Evolutionary conservation across 2,329 filamentous ascomycete species (phyloP), one percentile per base, ranked within the genome.

Genomic region (Aspergillus oerlinghausenensis): DNA sequence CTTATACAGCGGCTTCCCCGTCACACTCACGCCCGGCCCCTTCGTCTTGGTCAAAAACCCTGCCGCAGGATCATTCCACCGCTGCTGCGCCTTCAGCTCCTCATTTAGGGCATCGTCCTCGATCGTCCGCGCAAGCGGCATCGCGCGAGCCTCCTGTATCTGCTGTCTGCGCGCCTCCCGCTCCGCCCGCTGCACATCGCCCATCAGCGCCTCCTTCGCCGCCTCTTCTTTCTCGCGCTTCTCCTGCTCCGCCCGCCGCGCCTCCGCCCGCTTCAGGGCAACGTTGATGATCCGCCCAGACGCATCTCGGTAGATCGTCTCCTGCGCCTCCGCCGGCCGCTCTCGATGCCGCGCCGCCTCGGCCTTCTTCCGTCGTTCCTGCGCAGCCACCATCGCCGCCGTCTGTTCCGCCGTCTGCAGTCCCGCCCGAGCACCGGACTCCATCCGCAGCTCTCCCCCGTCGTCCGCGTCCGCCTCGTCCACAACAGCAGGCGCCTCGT

Each of bases 61-160:
- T 57, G 88, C 87, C 75, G 95, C 95, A 1, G 94, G 94, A 76
- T 99, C 94, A 71, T 96, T 93, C 95, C 95, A 99, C 64, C 93
- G 80, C 56, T 87, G 82, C 67, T 83, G 77, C 55, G 85, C 86
- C 76, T 85, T 92, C 65, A 97, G 68, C 72, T 96, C 91, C 38
- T 83, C 81, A 65, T 99, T 99, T 80, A 99, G 79, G 51, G 89
- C 87, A 64, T 83, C 86, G 68, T 99, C 95, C 68, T 97, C 92
- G n/a, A 84, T 87, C 47, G 83, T 83, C 54, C 94, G 79, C 21
- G 92, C 90, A 52, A 99, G 75, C 0, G 84, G 83, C 86, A 97
- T 88, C 56, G 88, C 84, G 70, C 87, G 90, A 1, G 92, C 93
- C 52, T 97, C 91, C 56, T 88, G 82, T 8, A 99, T 76, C 63